These are phyloP conservation scores for Aspergillus egyptiacus DNA, from an alignment of 495 filamentous ascomycete species.

Conservation along the genomic window DNA sequence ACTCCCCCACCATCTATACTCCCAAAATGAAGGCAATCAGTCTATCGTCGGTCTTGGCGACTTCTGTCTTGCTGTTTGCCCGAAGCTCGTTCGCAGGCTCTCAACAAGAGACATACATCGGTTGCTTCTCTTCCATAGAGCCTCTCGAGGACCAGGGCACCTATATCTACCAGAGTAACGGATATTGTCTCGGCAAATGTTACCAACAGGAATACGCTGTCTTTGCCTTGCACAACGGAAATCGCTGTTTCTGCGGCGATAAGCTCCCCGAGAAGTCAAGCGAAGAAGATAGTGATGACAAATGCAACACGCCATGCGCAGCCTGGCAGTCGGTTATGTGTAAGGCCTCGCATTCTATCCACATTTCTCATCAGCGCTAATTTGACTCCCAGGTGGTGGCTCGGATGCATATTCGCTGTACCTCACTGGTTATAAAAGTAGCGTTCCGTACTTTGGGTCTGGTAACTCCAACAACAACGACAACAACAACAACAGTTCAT, in stretches of 20 bases:
- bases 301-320: conserved; percentile 37
- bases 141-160: conserved; percentile 29
- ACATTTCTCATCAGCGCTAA: not conserved
- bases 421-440: conserved; percentile 33
- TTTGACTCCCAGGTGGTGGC: conserved; percentile 38
- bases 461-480: conserved; percentile 15
- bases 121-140: conserved; percentile 27
- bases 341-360: conserved; percentile 26
- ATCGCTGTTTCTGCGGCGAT: conserved; percentile 45
- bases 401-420: conserved; percentile 36
- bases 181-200: conserved; percentile 43
- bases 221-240: conserved; percentile 38
- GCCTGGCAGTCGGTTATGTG: conserved; percentile 43
- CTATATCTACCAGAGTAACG: conserved; percentile 44
- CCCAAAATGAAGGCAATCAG: conserved; percentile 31
- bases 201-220: conserved; percentile 27
- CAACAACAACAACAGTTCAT: conserved; percentile 12
- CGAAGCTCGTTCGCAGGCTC: conserved; percentile 18
- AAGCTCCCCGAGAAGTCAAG: conserved; percentile 35
- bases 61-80: conserved; percentile 26
- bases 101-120: conserved; percentile 24
- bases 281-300: conserved; percentile 28
- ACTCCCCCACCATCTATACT: not conserved
- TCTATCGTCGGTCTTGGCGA: conserved; percentile 24
- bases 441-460: conserved; percentile 25